These are phyloP conservation scores for Coemansia biformis DNA, from an alignment of 192 early-diverging fungal genomes.

Conservation along the genomic window DNA sequence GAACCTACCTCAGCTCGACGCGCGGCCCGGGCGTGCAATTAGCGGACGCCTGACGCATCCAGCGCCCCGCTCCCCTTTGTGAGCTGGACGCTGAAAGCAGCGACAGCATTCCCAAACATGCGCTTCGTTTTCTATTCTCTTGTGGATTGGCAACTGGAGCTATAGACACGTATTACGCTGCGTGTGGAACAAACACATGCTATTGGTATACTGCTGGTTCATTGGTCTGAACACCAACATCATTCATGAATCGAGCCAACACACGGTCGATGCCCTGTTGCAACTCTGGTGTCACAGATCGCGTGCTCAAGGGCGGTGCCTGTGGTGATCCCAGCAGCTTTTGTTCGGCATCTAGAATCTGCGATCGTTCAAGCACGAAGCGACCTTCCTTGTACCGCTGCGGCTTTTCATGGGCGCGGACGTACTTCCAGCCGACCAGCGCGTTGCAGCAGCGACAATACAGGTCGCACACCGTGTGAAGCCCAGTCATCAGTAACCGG, in stretches of 20 bases:
- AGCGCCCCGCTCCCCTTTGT: too few relatives aligned
- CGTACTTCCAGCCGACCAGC: conserved; percentile 43
- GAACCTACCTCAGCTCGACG: conserved; percentile 62
- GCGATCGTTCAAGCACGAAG: conserved; percentile 42
- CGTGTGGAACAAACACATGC: too few relatives aligned
- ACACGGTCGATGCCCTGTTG: conserved; percentile 7
- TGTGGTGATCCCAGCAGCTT: too few relatives aligned
- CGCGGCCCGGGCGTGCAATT: conserved; percentile 64
- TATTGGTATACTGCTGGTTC: background rate
- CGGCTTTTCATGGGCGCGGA: conserved; percentile 25
- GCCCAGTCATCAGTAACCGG: conserved; percentile 45
- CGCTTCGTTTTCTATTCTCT: background rate
- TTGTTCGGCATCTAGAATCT: conserved; percentile 13
- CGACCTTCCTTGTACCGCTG: conserved; percentile 48
- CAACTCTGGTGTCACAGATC: background rate
- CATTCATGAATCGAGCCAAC: conserved; percentile 10
- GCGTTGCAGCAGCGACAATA: conserved; percentile 27
- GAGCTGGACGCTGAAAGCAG: background rate
- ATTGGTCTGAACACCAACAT: conserved; percentile 4
- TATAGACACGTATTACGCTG: too few relatives aligned
- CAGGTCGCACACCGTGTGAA: conserved; percentile 46
- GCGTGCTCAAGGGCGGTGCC: too few relatives aligned
- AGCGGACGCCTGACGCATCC: conserved; percentile 35
- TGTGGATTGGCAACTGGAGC: background rate
- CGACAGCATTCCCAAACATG: background rate